These are phyloP conservation scores for Mycena capillaripes DNA, from an alignment of 768 basidiomycete species.

Conservation along the genomic window DNA sequence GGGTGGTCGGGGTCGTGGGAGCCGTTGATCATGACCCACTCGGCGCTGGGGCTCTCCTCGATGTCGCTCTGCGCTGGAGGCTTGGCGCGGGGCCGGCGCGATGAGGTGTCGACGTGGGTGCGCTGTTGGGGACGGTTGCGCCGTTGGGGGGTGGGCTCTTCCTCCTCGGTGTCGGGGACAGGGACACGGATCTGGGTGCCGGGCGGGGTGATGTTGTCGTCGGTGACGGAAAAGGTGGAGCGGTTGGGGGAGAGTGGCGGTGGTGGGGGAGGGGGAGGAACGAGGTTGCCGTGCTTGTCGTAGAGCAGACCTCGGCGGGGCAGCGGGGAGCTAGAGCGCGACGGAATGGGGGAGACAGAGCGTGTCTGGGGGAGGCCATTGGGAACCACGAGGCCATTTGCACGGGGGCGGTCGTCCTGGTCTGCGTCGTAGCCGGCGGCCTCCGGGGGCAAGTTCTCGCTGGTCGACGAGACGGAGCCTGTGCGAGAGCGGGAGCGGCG, in stretches of 20 bases:
- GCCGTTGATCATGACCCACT: constrained; percentile 33
- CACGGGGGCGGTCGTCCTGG: constrained; percentile 64
- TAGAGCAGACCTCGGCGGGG: constrained; percentile 48
- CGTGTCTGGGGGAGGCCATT: constrained; percentile 49
- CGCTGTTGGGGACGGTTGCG: constrained; percentile 18
- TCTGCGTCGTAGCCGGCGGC: constrained; percentile 82
- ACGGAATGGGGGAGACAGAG: constrained; percentile 53
- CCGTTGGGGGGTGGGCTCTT: neutral
- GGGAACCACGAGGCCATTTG: constrained; percentile 43
- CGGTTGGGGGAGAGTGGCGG: constrained; percentile 63
- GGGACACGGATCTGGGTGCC: constrained; percentile 49
- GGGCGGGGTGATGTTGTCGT: constrained; percentile 55
- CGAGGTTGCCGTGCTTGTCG: constrained; percentile 49
- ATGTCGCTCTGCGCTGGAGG: constrained; percentile 25
- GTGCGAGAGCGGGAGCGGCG: constrained; percentile 70
- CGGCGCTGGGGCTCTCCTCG: constrained; percentile 32
- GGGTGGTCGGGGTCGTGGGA: constrained; percentile 30
- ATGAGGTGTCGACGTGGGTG: constrained; percentile 11
- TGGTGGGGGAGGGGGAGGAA: constrained; percentile 50
- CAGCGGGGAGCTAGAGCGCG: constrained; percentile 52
- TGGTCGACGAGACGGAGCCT: constrained; percentile 80
- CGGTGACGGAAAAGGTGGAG: constrained; percentile 51
- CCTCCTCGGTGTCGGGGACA: constrained; percentile 36
- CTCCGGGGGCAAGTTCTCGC: constrained; percentile 69
- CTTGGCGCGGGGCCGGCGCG: constrained; percentile 34